Conservation (phyloP, 2,329 filamentous ascomycete genomes). For the Paraphaeosphaeria minitans region DNA sequence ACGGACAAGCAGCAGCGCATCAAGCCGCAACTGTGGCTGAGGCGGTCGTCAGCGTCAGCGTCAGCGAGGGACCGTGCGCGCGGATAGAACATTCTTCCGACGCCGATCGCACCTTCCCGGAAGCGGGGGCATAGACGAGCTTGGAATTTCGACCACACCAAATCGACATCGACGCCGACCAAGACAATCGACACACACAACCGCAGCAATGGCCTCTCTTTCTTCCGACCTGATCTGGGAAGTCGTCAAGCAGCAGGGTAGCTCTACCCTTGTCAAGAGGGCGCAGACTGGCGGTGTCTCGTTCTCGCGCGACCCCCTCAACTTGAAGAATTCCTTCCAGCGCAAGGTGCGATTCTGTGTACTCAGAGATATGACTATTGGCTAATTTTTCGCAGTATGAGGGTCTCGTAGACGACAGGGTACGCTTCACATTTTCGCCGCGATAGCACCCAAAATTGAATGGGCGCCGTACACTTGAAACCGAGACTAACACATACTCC, state of each 20-base stretch:
- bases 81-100: conserved; percentile 29
- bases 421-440: conserved; percentile 50
- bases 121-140: conserved; percentile 36
- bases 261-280: conserved; percentile 92
- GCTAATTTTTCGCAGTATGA: conserved; percentile 67
- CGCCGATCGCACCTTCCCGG: conserved; percentile 26
- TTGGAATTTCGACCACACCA: conserved; percentile 25
- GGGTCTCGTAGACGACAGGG: conserved; percentile 93
- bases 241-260: conserved; percentile 82
- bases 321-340: conserved; percentile 88
- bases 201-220: conserved; percentile 64
- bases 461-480: not conserved
- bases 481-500: conserved; percentile 8
- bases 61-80: conserved; percentile 14
- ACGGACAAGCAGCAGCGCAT: not conserved
- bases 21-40: conserved; percentile 1
- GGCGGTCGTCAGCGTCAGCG: conserved; percentile 3
- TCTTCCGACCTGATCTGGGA: conserved; percentile 94
- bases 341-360: conserved; percentile 71
- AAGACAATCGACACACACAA: conserved; percentile 29
- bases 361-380: conserved; percentile 13
- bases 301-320: conserved; percentile 94
- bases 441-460: conserved; percentile 13
- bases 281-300: conserved; percentile 76
- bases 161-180: conserved; percentile 18